These are phyloP conservation scores for Taxillus chinensis DNA, from an alignment of 164 flowering plant genomes.

Conservation along the genomic window DNA sequence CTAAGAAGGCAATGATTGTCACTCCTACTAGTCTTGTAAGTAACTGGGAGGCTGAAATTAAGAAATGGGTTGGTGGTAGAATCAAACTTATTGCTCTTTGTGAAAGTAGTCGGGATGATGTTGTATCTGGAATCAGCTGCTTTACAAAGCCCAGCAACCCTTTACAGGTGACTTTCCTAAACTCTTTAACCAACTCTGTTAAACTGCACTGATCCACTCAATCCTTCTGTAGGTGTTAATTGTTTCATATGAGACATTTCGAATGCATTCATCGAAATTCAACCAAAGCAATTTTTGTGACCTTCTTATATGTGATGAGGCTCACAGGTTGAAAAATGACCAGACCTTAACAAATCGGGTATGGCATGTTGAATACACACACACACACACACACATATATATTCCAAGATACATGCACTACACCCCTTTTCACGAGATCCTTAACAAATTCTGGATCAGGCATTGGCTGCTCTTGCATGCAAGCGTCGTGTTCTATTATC, in stretches of 20 bases:
- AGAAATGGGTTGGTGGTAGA: conserved; percentile 89
- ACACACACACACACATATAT: neutral
- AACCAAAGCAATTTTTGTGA: conserved; percentile 71
- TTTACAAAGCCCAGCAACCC: conserved; percentile 53
- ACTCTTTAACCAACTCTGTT: neutral
- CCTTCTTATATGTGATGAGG: conserved; percentile 97
- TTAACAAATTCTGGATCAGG: conserved; percentile 36
- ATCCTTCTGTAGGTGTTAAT: conserved; percentile 60
- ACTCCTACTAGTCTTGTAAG: conserved; percentile 98
- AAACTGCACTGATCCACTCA: conserved; percentile 13
- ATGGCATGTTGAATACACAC: conserved; percentile 6
- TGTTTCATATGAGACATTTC: conserved; percentile 96
- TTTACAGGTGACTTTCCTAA: conserved; percentile 39
- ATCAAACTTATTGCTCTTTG: conserved; percentile 80
- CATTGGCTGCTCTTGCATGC: conserved; percentile 86
- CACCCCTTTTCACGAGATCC: neutral
- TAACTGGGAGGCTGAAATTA: conserved; percentile 97
- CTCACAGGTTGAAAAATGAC: conserved; percentile 94
- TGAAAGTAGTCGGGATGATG: conserved; percentile 89
- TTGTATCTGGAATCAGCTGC: conserved; percentile 67
- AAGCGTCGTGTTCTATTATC: conserved; percentile 77
- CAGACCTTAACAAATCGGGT: conserved; percentile 95
- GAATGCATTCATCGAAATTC: conserved; percentile 88
- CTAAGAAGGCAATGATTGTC: conserved; percentile 82
- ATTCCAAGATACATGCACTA: too few relatives aligned